A percentile compares a stretch with the other conserved stretches of the same genome.
Conservation (phyloP, 2,329 filamentous ascomycete genomes). For the Arthrobotrys entomopaga region DNA sequence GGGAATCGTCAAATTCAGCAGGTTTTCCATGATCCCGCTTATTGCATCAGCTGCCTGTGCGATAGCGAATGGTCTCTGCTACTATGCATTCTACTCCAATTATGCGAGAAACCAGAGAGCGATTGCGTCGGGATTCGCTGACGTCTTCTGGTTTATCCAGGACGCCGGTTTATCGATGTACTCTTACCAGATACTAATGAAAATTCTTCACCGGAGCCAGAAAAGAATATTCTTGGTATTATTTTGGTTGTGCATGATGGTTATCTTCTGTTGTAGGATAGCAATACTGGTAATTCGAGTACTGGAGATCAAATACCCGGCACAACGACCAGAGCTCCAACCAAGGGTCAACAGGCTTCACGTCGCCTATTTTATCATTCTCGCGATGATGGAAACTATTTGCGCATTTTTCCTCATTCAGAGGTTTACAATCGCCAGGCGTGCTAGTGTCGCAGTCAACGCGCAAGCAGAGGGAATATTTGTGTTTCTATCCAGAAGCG, state of each 20-base stretch:
- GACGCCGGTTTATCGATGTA: constrained; percentile 65
- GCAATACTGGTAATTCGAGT: constrained; percentile 61
- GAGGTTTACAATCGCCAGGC: constrained; percentile 59
- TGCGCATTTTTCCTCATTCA: constrained; percentile 63
- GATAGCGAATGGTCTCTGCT: constrained; percentile 64
- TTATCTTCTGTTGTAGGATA: constrained; percentile 67
- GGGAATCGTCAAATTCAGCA: constrained; percentile 63
- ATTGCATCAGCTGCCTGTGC: constrained; percentile 62
- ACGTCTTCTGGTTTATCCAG: constrained; percentile 64
- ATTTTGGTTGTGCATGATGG: constrained; percentile 69
- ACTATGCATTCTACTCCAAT: constrained; percentile 63
- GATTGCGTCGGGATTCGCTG: constrained; percentile 62
- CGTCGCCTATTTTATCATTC: constrained; percentile 64
- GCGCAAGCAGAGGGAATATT: constrained; percentile 61
- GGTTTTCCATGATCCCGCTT: constrained; percentile 63
- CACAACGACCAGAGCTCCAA: constrained; percentile 57
- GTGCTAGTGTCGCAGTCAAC: constrained; percentile 58
- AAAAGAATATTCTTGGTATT: constrained; percentile 66
- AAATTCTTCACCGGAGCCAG: constrained; percentile 63
- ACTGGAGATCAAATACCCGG: constrained; percentile 59
- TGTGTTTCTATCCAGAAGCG: constrained; percentile 63
- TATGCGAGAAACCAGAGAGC: constrained; percentile 59
- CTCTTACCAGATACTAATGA: constrained; percentile 68
- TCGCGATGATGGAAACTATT: constrained; percentile 63
- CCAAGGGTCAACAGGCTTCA: constrained; percentile 62